Percentiles rank a stretch among this genome's conserved stretches.
Evolutionary conservation across 2,329 filamentous ascomycete genomes (phyloP).

Genomic region (Elsinoe fawcettii): DNA sequence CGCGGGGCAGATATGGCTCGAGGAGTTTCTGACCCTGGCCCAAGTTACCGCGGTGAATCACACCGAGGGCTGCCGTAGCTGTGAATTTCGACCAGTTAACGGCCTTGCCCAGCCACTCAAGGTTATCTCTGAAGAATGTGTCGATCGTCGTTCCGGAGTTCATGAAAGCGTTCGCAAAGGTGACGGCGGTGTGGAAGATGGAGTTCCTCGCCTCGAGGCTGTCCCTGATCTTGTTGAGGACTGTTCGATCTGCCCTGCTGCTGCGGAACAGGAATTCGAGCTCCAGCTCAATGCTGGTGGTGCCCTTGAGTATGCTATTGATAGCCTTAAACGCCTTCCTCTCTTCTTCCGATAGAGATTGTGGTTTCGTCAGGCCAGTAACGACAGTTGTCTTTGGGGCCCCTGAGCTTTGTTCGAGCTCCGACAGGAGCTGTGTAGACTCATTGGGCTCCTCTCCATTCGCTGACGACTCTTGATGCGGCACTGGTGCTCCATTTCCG

Average conservation of each 20-base stretch:
- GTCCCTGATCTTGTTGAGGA: conserved; percentile 93
- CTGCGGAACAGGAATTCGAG: conserved; percentile 94
- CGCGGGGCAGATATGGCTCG: conserved; percentile 84
- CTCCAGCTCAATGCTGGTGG: conserved; percentile 88
- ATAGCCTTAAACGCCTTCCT: conserved; percentile 50
- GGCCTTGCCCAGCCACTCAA: conserved; percentile 96
- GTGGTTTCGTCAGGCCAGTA: conserved; percentile 36
- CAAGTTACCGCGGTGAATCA: conserved; percentile 93
- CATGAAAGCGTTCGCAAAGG: conserved; percentile 98
- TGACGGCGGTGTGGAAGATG: conserved; percentile 96
- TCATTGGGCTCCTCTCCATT: conserved; percentile 47
- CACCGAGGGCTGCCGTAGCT: conserved; percentile 87
- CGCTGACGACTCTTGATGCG: conserved; percentile 27
- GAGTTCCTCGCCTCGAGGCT: conserved; percentile 93
- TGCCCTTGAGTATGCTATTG: conserved; percentile 66
- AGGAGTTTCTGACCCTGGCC: conserved; percentile 87
- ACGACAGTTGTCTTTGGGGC: conserved; percentile 43
- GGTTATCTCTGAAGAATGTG: conserved; percentile 95
- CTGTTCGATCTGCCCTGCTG: conserved; percentile 84
- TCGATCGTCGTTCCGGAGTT: conserved; percentile 97
- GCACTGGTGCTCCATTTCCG: conserved; percentile 32
- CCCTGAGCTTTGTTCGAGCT: conserved; percentile 48
- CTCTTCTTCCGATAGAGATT: conserved; percentile 42
- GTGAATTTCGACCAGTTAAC: conserved; percentile 99
- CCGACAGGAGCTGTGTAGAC: conserved; percentile 50